Percentiles rank a stretch among this genome's conserved stretches.
phyloP scores from a whole-genome alignment of 164 flowering plant species.

The Annona squamosa region DNA sequence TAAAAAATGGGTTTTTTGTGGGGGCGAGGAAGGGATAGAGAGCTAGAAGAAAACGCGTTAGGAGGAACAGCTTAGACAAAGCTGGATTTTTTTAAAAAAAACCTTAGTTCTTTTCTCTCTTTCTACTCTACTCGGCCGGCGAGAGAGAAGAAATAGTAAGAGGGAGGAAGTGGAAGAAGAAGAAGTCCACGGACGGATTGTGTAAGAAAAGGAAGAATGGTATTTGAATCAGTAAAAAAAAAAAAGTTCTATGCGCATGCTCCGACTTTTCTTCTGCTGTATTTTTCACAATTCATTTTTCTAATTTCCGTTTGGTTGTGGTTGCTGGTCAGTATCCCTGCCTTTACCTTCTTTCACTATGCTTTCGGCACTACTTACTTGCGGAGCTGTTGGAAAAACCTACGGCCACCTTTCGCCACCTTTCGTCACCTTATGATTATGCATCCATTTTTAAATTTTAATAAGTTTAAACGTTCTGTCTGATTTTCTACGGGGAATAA shows the following conservation, averaged over 20 bases:
- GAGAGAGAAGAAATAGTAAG: slow-evolving; percentile 2
- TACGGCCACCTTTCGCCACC: no score
- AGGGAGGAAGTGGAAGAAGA: background rate
- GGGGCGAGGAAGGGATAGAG: background rate
- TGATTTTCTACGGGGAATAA: no score
- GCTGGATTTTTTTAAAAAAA: background rate
- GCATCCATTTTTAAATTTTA: no score
- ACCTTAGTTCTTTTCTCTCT: background rate
- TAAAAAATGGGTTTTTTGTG: background rate
- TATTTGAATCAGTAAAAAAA: no score
- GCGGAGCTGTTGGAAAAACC: no score
- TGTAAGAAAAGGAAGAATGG: no score
- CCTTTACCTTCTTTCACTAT: background rate
- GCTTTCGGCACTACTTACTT: background rate
- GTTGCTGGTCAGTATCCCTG: background rate
- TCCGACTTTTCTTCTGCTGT: background rate
- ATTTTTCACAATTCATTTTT: background rate
- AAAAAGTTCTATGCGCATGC: background rate
- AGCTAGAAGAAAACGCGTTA: background rate
- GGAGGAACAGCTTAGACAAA: background rate
- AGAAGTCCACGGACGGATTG: background rate
- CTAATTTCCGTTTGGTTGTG: no score
- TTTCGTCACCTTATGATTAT: no score
- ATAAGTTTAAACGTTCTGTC: no score
- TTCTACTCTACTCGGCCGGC: background rate